Base-by-base conservation (phyloP, 345 rosid species). In the Eucalyptus sp. region DNA sequence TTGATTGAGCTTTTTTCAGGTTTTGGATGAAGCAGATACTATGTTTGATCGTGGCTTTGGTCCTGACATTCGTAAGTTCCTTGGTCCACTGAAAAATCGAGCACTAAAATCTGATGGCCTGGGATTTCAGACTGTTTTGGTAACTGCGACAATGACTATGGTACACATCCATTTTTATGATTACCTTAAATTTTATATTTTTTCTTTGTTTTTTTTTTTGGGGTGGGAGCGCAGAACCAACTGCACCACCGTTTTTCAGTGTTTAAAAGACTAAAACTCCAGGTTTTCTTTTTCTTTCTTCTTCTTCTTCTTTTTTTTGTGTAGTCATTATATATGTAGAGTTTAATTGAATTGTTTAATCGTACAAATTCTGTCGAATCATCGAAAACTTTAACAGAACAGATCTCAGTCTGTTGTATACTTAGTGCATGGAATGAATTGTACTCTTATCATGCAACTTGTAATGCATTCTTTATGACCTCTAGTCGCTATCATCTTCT, bases 21-120 rank as follows among this genome's bases (percentile, higher is more conserved):
- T 96, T 86, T 92, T 96, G 91, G 99, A 97, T 93, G 99, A 97
- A 93, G 99, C 99, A 64, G 99, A 97, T 92, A 96, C 99, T 66
- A 97, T 97, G 99, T 97, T 97, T 89, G 99, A 96, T 92, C 98
- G 93, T 90, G 98, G 99, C 60, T 97, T 97, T 91, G 99, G 99
- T 90, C 98, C 99, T 43, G 99, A 97, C 80, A 97, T 97, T 89
- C 96, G 94, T 50, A 97, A 97, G 90, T 96, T 97, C 91, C 94
- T 96, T 56, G 96, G 92, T 86, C 99, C 99, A 44, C 88, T 96
- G 64, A 97, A 97, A 89, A 92, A 93, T 48, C 98, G 99, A 87
- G 94, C 96, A 13, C 89, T 94, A 87, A 95, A 95, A 93, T 87
- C 94, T 52, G 93, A 94, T 89, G 96, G 92, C 88, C 94, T 92